Evolutionary conservation across 495 filamentous ascomycete species (phyloP), one percentile per base, ranked within the genome.

Genomic region (Xylaria telfairii): DNA sequence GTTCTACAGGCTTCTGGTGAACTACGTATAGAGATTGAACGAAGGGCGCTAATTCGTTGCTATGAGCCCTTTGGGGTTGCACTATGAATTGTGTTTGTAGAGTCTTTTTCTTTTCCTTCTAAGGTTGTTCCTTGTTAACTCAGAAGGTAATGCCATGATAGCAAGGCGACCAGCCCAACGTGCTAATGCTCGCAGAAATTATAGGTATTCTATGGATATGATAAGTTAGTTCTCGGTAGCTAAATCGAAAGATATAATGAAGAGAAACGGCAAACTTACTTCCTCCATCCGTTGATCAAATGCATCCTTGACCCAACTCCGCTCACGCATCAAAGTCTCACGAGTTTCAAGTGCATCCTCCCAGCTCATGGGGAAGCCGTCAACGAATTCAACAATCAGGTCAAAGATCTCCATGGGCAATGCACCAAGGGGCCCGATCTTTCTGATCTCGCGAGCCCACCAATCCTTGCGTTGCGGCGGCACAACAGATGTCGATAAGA

Each of bases 401-500:
- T 79, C 53, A 37, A 76, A 73, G 0, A 81, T 26, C 66, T 78
- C 79, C 17, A 34, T 54, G 4, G 76, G 76, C 10, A 81, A 44
- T 10, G 34, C 15, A 3, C 44, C 34, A 5, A 70, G 41, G 3
- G 62, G 71, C 13, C 37, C 1, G 4, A 73, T 46, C n/a, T 61
- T 56, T 47, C 70, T 61, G 8, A 83, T 67, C 61, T 77, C 71
- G n/a, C 72, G 74, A 2, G 44, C 71, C 83, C 81, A 84, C 82
- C 83, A 84, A 65, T 85, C 80, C n/a, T 65, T 72, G 30, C 76
- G 77, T 67, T 84, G 88, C 5, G 88, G 87, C 2, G 88, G 87
- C 0, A 91, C 84, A 71, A 88, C 86, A 1, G 84, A 83, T 1
- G 88, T 87, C 0, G 82, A 85, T 17, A 88, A 81, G 54, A 91